A percentile compares a stretch with the other conserved stretches of the same genome.
phyloP scores from a whole-genome alignment of 495 filamentous ascomycete genomes.

The Podospora comata region DNA sequence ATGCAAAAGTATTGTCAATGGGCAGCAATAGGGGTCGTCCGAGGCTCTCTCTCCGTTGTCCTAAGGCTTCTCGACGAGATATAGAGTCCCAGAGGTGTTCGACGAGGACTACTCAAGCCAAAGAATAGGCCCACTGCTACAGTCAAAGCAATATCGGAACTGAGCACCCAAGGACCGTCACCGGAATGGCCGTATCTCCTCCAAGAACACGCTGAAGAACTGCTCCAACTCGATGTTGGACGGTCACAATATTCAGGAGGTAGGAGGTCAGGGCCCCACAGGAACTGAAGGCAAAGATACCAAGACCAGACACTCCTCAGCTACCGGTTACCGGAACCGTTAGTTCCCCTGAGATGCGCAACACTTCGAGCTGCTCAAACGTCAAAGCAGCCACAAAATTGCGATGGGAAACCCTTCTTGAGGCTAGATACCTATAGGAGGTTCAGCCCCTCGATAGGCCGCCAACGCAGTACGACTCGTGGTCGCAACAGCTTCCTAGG shows the following conservation, averaged over 20 bases:
- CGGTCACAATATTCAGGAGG: background rate
- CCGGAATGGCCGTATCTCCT: background rate
- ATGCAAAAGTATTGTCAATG: background rate
- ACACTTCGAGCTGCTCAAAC: background rate
- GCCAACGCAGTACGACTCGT: background rate
- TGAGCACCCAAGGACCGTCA: background rate
- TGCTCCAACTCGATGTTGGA: background rate
- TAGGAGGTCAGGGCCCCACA: background rate
- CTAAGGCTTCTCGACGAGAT: background rate
- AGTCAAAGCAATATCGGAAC: background rate
- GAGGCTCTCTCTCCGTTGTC: background rate
- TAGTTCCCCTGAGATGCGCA: background rate
- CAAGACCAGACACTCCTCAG: background rate
- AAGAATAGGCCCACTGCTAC: background rate
- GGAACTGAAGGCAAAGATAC: background rate
- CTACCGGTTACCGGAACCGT: background rate
- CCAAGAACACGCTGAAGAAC: background rate
- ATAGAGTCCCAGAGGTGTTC: background rate
- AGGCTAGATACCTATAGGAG: background rate
- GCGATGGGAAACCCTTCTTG: background rate
- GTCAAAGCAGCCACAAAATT: background rate
- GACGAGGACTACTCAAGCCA: background rate
- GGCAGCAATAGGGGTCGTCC: background rate
- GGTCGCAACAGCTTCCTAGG: background rate
- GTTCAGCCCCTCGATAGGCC: background rate